Conservation (phyloP, 257 asterid genomes). For the Solanum dulcamara region DNA sequence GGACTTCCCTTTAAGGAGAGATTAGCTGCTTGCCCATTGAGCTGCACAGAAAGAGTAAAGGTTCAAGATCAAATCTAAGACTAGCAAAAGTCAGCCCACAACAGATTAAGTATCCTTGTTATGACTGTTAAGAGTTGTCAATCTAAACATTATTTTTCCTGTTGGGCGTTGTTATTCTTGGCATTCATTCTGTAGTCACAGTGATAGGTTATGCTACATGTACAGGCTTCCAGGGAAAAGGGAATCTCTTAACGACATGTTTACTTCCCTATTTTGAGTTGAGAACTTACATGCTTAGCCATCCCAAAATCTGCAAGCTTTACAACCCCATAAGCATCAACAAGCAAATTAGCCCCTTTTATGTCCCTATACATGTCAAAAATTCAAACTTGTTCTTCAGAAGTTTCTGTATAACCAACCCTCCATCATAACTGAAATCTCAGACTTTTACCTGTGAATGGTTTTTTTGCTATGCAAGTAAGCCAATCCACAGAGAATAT, state of each 20-base stretch:
- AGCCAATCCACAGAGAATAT: slow-evolving; percentile 83
- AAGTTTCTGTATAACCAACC: background rate
- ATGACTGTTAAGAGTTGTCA: background rate
- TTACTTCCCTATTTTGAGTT: background rate
- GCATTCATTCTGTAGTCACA: background rate
- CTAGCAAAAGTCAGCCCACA: background rate
- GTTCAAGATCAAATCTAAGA: background rate
- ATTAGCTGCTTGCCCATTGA: slow-evolving; percentile 51
- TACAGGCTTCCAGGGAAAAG: background rate
- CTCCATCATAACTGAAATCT: background rate
- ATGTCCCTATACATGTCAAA: slow-evolving; percentile 46
- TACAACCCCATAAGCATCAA: slow-evolving; percentile 86
- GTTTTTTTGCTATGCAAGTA: slow-evolving; percentile 79
- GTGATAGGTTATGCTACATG: background rate
- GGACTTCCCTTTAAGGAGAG: slow-evolving; percentile 94
- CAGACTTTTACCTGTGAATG: slow-evolving; percentile 58
- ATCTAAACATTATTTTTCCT: background rate
- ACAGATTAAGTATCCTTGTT: background rate
- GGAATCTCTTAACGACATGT: background rate
- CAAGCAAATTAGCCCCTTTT: slow-evolving; percentile 90
- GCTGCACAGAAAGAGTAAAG: slow-evolving; percentile 30
- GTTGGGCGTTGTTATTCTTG: background rate
- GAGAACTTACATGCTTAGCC: slow-evolving; percentile 83
- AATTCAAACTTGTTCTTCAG: background rate
- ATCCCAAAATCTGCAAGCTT: slow-evolving; percentile 98